Evolutionary conservation across 2,329 filamentous ascomycete genomes (phyloP).

Genomic region (Purpureocillium lavendulum): DNA sequence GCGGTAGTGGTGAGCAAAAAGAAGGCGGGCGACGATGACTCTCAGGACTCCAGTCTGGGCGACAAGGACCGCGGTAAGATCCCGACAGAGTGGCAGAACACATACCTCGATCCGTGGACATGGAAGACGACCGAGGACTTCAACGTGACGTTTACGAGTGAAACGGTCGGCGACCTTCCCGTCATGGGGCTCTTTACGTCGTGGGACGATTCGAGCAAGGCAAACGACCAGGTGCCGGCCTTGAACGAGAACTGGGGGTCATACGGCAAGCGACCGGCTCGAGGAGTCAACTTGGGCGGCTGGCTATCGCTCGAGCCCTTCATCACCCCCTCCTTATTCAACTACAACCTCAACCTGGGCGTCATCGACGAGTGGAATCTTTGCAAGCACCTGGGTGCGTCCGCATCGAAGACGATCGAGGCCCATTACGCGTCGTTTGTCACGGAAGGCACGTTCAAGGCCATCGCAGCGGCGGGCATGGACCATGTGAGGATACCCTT

Average conservation of each 20-base stretch:
- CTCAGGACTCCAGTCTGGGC: constrained; percentile 32
- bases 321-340: constrained; percentile 88
- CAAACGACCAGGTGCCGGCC: constrained; percentile 73
- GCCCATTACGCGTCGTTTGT: constrained; percentile 88
- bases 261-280: constrained; percentile 70
- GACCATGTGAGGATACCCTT: constrained; percentile 96
- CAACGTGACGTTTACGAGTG: constrained; percentile 86
- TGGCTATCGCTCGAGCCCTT: constrained; percentile 94
- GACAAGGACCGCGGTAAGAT: constrained; percentile 47
- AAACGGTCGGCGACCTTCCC: constrained; percentile 76
- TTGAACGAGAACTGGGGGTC: constrained; percentile 67
- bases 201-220: constrained; percentile 75
- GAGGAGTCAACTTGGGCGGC: constrained; percentile 87
- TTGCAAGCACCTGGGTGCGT: constrained; percentile 57
- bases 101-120: constrained; percentile 77
- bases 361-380: constrained; percentile 89
- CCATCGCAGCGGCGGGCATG: constrained; percentile 79
- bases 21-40: constrained; percentile 22
- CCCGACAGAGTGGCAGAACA: constrained; percentile 60
- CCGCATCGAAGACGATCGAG: constrained; percentile 64
- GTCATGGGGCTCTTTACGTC: constrained; percentile 79
- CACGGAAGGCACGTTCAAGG: constrained; percentile 71
- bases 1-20: constrained; percentile 61
- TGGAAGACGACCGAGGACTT: constrained; percentile 90
- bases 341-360: constrained; percentile 50